Percentiles rank a stretch among this genome's conserved stretches.
Conservation (phyloP, 495 filamentous ascomycete species). For the Trichoderma orchidacearum region DNA sequence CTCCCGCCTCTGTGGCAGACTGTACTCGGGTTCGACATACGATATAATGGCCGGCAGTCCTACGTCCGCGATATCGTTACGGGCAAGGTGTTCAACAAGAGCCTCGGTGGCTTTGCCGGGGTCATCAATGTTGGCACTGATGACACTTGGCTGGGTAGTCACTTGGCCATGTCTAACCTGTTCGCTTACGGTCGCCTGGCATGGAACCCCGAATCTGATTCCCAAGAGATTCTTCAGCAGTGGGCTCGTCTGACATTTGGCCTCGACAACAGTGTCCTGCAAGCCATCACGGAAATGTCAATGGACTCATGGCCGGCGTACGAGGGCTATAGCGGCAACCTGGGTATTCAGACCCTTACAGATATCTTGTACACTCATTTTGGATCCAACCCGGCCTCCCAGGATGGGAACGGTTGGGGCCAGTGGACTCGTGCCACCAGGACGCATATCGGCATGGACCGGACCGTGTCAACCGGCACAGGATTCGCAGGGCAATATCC, state of each 20-base stretch:
- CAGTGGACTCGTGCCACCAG: slow-evolving; percentile 58
- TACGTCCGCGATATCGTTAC: slow-evolving; percentile 44
- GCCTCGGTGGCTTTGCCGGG: slow-evolving; percentile 46
- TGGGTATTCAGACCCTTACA: slow-evolving; percentile 56
- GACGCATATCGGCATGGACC: slow-evolving; percentile 54
- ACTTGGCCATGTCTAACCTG: slow-evolving; percentile 58
- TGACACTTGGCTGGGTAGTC: slow-evolving; percentile 52
- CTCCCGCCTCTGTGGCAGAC: slow-evolving; percentile 53
- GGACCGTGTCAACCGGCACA: slow-evolving; percentile 53
- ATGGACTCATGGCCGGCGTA: slow-evolving; percentile 61
- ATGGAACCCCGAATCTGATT: slow-evolving; percentile 40
- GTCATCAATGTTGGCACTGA: slow-evolving; percentile 60
- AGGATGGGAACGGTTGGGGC: slow-evolving; percentile 57
- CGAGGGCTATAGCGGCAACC: slow-evolving; percentile 57
- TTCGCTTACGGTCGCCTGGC: slow-evolving; percentile 56
- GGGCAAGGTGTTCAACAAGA: slow-evolving; percentile 43
- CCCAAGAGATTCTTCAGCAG: slow-evolving; percentile 39
- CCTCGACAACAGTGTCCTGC: slow-evolving; percentile 33
- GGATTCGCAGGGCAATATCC: slow-evolving; percentile 55
- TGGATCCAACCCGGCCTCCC: slow-evolving; percentile 50
- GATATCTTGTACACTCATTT: slow-evolving; percentile 55
- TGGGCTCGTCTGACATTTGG: slow-evolving; percentile 58
- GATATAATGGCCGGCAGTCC: slow-evolving; percentile 36
- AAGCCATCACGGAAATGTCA: slow-evolving; percentile 47
- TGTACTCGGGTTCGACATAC: slow-evolving; percentile 52